Percentiles rank a stretch among this genome's conserved stretches.
Evolutionary conservation across 805 yeast genomes (phyloP).

Genomic region (Wickerhamiella qilinensis): DNA sequence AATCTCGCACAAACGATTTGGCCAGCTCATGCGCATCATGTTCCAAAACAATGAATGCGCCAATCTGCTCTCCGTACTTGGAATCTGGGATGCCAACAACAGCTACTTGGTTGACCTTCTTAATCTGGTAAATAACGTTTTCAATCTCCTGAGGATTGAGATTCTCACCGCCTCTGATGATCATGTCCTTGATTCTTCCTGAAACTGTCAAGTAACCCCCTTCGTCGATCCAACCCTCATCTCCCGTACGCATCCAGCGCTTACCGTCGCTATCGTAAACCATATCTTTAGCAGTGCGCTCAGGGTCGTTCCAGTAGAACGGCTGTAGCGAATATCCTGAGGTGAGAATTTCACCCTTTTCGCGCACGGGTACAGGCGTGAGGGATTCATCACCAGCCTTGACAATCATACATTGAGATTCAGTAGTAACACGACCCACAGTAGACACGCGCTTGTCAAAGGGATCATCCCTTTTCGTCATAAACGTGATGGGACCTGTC

Average conservation of each 20-base stretch:
- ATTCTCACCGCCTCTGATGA: constrained; percentile 21
- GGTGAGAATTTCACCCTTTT: constrained; percentile 17
- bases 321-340: constrained; percentile 18
- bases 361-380: constrained; percentile 14
- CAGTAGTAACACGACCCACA: constrained; percentile 15
- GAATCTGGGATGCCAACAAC: constrained; percentile 19
- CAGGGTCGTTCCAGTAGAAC: constrained; percentile 15
- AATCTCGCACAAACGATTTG: constrained; percentile 3
- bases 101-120: constrained; percentile 16
- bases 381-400: constrained; percentile 8
- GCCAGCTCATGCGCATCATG: constrained; percentile 10
- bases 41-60: constrained; percentile 15
- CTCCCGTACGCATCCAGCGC: constrained; percentile 21
- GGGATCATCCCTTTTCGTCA: constrained; percentile 17
- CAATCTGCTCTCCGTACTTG: constrained; percentile 19
- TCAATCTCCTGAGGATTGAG: constrained; percentile 20
- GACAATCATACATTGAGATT: constrained; percentile 10
- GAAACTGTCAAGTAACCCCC: constrained; percentile 18
- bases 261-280: constrained; percentile 11
- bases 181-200: constrained; percentile 20
- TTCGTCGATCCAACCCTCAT: constrained; percentile 18
- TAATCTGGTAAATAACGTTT: constrained; percentile 16
- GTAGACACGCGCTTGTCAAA: constrained; percentile 15
- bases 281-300: constrained; percentile 16
- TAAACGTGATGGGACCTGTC: constrained; percentile 19